A percentile compares a stretch with the other conserved stretches of the same genome.
These are phyloP conservation scores for Antrodiella citrinella DNA, from an alignment of 768 basidiomycete genomes.

Conservation along the genomic window DNA sequence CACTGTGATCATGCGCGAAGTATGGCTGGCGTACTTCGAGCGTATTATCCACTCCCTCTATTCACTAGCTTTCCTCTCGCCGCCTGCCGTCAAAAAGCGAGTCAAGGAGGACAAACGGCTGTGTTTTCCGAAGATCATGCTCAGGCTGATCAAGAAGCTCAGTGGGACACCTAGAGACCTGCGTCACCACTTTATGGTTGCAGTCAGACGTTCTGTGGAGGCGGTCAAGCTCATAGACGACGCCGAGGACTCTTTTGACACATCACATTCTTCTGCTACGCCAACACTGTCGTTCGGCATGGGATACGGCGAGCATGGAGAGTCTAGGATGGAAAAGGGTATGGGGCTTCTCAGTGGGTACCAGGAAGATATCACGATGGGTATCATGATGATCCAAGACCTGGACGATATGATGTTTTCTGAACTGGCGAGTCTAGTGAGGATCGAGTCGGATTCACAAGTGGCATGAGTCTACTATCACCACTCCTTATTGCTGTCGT, in stretches of 20 bases:
- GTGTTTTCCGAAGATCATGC: conserved; percentile 62
- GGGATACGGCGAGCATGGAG: conserved; percentile 71
- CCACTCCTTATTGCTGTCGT: neutral
- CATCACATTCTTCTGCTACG: conserved; percentile 42
- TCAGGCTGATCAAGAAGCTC: conserved; percentile 64
- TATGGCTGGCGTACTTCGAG: conserved; percentile 74
- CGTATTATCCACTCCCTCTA: conserved; percentile 78
- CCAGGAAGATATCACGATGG: conserved; percentile 59
- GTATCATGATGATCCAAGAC: conserved; percentile 63
- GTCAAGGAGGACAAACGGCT: conserved; percentile 60
- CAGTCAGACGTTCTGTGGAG: conserved; percentile 63
- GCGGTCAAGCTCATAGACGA: conserved; percentile 75
- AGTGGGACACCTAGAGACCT: conserved; percentile 42
- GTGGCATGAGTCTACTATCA: no score
- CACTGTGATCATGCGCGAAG: conserved; percentile 38
- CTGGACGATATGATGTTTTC: conserved; percentile 68
- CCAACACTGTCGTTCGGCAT: conserved; percentile 76
- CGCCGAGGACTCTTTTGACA: conserved; percentile 66
- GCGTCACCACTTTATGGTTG: conserved; percentile 44
- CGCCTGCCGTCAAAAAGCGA: conserved; percentile 62
- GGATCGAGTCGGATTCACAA: no score
- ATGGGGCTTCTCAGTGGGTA: conserved; percentile 68
- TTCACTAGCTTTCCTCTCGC: conserved; percentile 75
- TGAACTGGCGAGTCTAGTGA: conserved; percentile 72
- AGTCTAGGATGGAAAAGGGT: conserved; percentile 58